These are phyloP conservation scores for Uncinocarpus reesii DNA, from an alignment of 2,329 filamentous ascomycete genomes.

Conservation along the genomic window DNA sequence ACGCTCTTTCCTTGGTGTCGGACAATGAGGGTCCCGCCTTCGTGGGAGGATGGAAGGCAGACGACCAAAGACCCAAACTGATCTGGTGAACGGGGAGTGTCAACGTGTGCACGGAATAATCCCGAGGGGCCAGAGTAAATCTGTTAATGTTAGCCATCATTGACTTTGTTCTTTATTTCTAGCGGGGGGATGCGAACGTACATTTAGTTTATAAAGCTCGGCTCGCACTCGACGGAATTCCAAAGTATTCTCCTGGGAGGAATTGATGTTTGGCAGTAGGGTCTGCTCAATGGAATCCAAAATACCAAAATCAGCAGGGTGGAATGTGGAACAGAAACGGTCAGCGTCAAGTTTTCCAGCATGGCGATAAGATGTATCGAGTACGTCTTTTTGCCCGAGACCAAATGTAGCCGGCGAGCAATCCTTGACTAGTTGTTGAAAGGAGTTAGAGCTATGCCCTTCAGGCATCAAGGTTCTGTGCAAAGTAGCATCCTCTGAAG, in stretches of 20 bases:
- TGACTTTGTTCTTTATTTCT: too few species aligned
- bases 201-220: slow-evolving; percentile 50
- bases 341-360: slow-evolving; percentile 43
- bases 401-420: slow-evolving; percentile 44
- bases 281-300: slow-evolving; percentile 41
- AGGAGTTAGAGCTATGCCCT: background rate
- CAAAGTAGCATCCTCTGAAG: background rate
- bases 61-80: slow-evolving; percentile 49
- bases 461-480: slow-evolving; percentile 11
- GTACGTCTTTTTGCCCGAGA: slow-evolving; percentile 35
- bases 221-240: slow-evolving; percentile 34
- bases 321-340: slow-evolving; percentile 43
- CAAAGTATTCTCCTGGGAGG: slow-evolving; percentile 11
- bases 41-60: slow-evolving; percentile 35
- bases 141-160: slow-evolving; percentile 24
- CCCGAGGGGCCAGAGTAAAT: slow-evolving; percentile 45
- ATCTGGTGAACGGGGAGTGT: slow-evolving; percentile 41
- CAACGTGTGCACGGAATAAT: slow-evolving; percentile 44
- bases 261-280: slow-evolving; percentile 32
- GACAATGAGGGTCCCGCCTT: slow-evolving; percentile 28
- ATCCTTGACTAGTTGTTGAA: slow-evolving; percentile 23
- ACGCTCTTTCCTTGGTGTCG: slow-evolving; percentile 24
- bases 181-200: slow-evolving; percentile 23
- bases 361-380: slow-evolving; percentile 45
- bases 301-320: slow-evolving; percentile 45